These are phyloP conservation scores for Ogataea philodendri DNA, from an alignment of 805 yeast genomes.

Conservation along the genomic window DNA sequence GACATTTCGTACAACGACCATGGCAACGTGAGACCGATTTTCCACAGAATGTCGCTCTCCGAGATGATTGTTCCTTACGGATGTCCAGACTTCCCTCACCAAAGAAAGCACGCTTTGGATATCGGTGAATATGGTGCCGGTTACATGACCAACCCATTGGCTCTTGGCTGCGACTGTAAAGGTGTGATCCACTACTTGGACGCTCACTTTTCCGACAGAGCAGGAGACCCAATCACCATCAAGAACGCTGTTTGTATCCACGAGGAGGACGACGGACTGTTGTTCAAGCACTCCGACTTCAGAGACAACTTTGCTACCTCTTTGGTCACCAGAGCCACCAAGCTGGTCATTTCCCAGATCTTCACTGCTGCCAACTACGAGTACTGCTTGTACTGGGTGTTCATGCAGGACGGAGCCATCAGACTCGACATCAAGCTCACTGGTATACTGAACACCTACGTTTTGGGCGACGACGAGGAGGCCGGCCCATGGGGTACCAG, in stretches of 20 bases:
- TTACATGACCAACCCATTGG: conserved; percentile 74
- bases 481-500: conserved; percentile 76
- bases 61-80: conserved; percentile 90
- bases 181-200: conserved; percentile 82
- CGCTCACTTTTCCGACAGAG: conserved; percentile 67
- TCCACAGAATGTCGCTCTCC: conserved; percentile 73
- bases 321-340: conserved; percentile 72
- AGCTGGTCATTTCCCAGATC: conserved; percentile 71
- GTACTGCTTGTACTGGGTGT: conserved; percentile 79
- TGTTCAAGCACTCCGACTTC: conserved; percentile 81
- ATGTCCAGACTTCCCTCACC: conserved; percentile 74
- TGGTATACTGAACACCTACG: conserved; percentile 76
- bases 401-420: conserved; percentile 82
- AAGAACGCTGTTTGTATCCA: conserved; percentile 81
- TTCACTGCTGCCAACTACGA: conserved; percentile 87
- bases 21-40: conserved; percentile 68
- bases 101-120: conserved; percentile 82
- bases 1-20: conserved; percentile 75
- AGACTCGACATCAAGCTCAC: conserved; percentile 76
- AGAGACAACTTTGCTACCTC: conserved; percentile 76
- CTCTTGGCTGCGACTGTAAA: conserved; percentile 82
- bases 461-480: conserved; percentile 62
- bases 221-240: conserved; percentile 67
- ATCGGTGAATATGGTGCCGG: conserved; percentile 90
- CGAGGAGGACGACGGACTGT: conserved; percentile 80